Evolutionary conservation across 805 yeast genomes (phyloP).

Genomic region (Lipomyces kockii): DNA sequence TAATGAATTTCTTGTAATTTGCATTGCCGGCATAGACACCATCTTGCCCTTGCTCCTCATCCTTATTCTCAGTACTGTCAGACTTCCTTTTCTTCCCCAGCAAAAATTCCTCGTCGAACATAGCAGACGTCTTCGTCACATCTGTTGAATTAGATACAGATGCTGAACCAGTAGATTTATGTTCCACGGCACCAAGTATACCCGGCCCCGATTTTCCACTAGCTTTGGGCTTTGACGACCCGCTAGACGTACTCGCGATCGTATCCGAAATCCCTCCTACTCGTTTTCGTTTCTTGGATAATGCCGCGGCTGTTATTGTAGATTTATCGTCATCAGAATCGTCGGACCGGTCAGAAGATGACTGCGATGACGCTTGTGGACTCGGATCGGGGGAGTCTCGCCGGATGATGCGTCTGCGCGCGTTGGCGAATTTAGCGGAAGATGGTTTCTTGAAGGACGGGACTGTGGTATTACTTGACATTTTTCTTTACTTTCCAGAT

Average conservation of each 20-base stretch:
- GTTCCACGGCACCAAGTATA: conserved; percentile 29
- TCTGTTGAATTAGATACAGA: conserved; percentile 39
- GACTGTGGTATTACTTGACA: conserved; percentile 22
- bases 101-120: conserved; percentile 34
- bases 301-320: not conserved
- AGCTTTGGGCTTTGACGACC: conserved; percentile 7
- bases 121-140: conserved; percentile 39
- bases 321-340: conserved; percentile 8
- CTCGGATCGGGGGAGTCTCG: not conserved
- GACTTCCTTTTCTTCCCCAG: conserved; percentile 11
- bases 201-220: conserved; percentile 15
- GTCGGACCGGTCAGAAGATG: conserved; percentile 4
- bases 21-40: conserved; percentile 35
- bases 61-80: conserved; percentile 9
- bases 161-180: conserved; percentile 3
- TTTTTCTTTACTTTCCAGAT: not conserved
- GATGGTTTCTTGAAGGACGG: conserved; percentile 26
- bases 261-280: conserved; percentile 27
- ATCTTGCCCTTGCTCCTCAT: conserved; percentile 12
- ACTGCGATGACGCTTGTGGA: not conserved
- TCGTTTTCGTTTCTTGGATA: conserved; percentile 26
- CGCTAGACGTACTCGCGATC: conserved; percentile 23
- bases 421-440: conserved; percentile 16
- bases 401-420: conserved; percentile 18
- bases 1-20: conserved; percentile 29